phyloP scores from a whole-genome alignment of 495 filamentous ascomycete genomes.

The Glarea lozoyensis region DNA sequence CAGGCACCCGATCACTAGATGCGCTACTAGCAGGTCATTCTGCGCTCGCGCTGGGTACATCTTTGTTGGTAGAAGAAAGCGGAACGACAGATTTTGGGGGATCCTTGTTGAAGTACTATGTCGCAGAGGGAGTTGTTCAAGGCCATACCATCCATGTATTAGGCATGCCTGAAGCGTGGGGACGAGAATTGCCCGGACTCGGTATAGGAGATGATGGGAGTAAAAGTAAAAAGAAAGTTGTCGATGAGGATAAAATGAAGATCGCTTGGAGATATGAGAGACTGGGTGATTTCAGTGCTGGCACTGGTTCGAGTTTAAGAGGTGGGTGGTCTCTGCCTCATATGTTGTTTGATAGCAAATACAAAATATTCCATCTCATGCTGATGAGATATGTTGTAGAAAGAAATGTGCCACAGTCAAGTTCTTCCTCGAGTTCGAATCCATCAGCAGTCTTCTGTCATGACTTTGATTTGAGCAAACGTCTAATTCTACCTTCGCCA shows the following conservation, averaged over 20 bases:
- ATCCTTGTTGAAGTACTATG: conserved; percentile 77
- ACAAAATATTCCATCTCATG: background rate
- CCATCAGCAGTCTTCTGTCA: conserved; percentile 71
- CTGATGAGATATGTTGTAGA: conserved; percentile 6
- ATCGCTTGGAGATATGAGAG: conserved; percentile 97
- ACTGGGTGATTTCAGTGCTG: conserved; percentile 46
- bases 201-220: conserved; percentile 30
- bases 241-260: conserved; percentile 73
- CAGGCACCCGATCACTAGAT: conserved; percentile 78
- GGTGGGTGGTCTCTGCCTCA: conserved; percentile 13
- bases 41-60: conserved; percentile 77
- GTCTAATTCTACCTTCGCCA: conserved; percentile 51
- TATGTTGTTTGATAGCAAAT: conserved; percentile 1
- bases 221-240: conserved; percentile 27
- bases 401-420: conserved; percentile 8
- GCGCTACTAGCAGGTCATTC: conserved; percentile 77
- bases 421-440: background rate
- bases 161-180: conserved; percentile 72
- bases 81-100: conserved; percentile 93
- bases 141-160: conserved; percentile 83
- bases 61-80: conserved; percentile 77
- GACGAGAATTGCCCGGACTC: conserved; percentile 70
- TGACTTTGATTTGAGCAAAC: conserved; percentile 82
- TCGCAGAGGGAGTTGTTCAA: conserved; percentile 87
- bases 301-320: conserved; percentile 12